phyloP scores from a whole-genome alignment of 2,329 filamentous ascomycete species.

The Stachybotrys elegans region DNA sequence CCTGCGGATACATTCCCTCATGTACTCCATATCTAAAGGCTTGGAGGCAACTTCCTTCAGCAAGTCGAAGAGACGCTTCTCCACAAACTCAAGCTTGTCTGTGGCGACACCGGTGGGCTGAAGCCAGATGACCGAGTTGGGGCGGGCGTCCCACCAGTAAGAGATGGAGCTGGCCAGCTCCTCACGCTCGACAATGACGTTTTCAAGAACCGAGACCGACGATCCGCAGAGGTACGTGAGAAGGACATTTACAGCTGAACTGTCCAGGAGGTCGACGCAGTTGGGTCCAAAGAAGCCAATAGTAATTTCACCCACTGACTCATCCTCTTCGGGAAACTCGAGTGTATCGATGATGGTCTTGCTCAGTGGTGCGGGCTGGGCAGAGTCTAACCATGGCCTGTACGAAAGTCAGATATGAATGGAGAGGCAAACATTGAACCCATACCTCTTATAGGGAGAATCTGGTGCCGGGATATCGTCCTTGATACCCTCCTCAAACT shows the following conservation, averaged over 20 bases:
- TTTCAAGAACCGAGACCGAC: conserved; percentile 87
- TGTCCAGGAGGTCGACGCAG: conserved; percentile 63
- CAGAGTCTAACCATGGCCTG: conserved; percentile 83
- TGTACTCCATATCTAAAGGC: conserved; percentile 82
- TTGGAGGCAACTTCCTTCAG: conserved; percentile 75
- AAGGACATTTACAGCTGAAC: conserved; percentile 72
- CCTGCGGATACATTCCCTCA: conserved; percentile 79
- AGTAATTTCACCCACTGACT: conserved; percentile 83
- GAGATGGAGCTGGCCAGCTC: conserved; percentile 83
- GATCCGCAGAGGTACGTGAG: conserved; percentile 88
- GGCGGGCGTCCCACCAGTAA: conserved; percentile 73
- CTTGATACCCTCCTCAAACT: conserved; percentile 83
- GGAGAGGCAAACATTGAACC: background rate
- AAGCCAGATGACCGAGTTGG: conserved; percentile 80
- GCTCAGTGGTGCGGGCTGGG: conserved; percentile 66
- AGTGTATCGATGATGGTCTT: conserved; percentile 72
- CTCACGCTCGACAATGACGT: conserved; percentile 87
- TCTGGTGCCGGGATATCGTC: conserved; percentile 73
- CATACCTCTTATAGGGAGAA: conserved; percentile 65
- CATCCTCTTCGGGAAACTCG: conserved; percentile 94
- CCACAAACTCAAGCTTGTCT: conserved; percentile 75
- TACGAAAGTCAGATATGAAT: background rate
- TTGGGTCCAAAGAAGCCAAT: conserved; percentile 84
- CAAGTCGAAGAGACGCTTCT: conserved; percentile 79
- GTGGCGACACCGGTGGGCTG: conserved; percentile 83